Base-by-base conservation (phyloP, 2,329 filamentous ascomycete genomes). In the Bimuria novae-zelandiae region DNA sequence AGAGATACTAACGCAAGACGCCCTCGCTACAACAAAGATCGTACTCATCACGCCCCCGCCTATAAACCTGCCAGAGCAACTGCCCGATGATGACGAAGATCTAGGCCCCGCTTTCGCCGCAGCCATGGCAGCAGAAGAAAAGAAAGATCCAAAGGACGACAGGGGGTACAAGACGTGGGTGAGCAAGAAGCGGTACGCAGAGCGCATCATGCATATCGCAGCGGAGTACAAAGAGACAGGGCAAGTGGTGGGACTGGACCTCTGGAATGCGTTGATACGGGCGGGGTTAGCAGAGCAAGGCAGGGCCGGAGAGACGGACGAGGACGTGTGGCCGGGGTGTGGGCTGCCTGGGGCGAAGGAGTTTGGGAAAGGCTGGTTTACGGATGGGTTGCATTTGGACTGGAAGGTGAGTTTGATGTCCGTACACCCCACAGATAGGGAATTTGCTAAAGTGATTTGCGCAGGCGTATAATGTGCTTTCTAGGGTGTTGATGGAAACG, bases 21-120 rank as follows among this genome's bases (percentile, higher is more conserved):
- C 54, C 7, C 60, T 73, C 50, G 19, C 59, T 6, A 51, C 61
- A 10, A 73, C 74, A 0, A 75, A 73, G 40, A 63, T 76, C 10
- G 56, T 75, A 2, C 56, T 76, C 0, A 74, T 76, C 27, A 70
- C 72, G 1, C 71, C 73, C 6, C 73, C 73, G 2, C 74, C 74
- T 1, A 67, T 75, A 36, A 72, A 73, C 25, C 56, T 69, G 12
- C 55, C 52, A 2, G 54, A 61, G 17, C 52, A 59, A 2, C 4
- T 30, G 1, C n/a, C 23, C 1, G 23, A 49, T 8, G 46, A 56
- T 10, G 54, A 51, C 11, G 16, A 48, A 5, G 35, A 36, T 23
- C 10, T 54, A 37, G 53, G 54, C 1, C 45, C 49, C 6, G 35
- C 43, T 30, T 23, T 44, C 23, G 43, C 43, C 2, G 43, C 32